These are phyloP conservation scores for Coccomyxa sp. DNA, from an alignment of 139 green algal genomes.

Conservation along the genomic window DNA sequence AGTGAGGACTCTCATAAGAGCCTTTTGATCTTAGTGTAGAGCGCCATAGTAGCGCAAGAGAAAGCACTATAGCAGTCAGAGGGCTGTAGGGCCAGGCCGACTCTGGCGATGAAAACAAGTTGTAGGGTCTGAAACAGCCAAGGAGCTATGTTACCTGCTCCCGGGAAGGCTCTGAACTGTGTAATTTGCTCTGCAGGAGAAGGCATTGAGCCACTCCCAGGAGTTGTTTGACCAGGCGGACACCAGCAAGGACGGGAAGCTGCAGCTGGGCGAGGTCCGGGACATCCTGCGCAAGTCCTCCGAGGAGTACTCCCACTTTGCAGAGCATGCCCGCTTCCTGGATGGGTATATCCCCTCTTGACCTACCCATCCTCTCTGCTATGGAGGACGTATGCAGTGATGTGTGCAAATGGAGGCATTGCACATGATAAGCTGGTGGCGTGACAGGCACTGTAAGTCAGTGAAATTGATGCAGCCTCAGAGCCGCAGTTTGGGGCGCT, in stretches of 20 bases:
- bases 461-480: too few species aligned
- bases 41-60: too few species aligned
- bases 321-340: slow-evolving; percentile 76
- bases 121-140: too few species aligned
- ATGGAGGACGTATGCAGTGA: not conserved
- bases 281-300: slow-evolving; percentile 47
- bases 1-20: too few species aligned
- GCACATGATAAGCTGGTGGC: too few species aligned
- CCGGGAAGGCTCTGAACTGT: not conserved
- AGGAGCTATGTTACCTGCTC: too few species aligned
- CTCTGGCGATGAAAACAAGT: too few species aligned
- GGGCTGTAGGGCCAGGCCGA: too few species aligned
- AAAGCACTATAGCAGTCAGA: too few species aligned
- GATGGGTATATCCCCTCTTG: slow-evolving; percentile 38
- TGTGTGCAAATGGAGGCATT: not conserved
- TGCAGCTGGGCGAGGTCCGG: slow-evolving; percentile 56
- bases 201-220: slow-evolving; percentile 44
- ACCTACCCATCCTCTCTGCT: not conserved
- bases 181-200: slow-evolving; percentile 23
- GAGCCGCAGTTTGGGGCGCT: too few species aligned
- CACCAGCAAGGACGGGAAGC: slow-evolving; percentile 44
- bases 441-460: too few species aligned
- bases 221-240: slow-evolving; percentile 65
- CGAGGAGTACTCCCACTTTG: slow-evolving; percentile 73
- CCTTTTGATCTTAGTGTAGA: too few species aligned